Evolutionary conservation across 2,329 filamentous ascomycete species (phyloP).

Genomic region (Cladosporium halotolerans): DNA sequence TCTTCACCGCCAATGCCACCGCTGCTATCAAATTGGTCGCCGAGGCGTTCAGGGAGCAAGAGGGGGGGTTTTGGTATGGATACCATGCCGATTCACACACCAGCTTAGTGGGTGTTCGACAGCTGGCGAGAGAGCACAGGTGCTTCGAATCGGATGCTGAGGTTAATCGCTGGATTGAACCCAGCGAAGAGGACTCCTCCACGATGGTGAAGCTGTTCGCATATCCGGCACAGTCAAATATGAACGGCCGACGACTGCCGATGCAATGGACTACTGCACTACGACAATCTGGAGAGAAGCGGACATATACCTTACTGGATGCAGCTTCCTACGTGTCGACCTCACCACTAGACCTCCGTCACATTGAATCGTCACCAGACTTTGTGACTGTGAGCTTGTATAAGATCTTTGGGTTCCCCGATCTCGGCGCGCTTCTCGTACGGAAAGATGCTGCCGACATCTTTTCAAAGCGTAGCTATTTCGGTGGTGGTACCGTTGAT

Average conservation of each 20-base stretch:
- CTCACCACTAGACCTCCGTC: constrained; percentile 63
- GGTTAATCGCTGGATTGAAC: constrained; percentile 58
- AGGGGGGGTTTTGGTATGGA: constrained; percentile 68
- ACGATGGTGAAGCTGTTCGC: constrained; percentile 56
- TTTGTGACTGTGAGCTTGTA: constrained; percentile 86
- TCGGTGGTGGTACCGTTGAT: constrained; percentile 91
- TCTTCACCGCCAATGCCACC: constrained; percentile 90
- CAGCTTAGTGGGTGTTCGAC: constrained; percentile 71
- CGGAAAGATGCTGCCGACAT: constrained; percentile 64
- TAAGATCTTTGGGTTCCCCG: constrained; percentile 97
- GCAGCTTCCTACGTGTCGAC: constrained; percentile 77
- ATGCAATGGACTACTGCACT: constrained; percentile 52
- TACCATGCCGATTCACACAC: constrained; percentile 85
- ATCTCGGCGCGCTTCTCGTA: constrained; percentile 79
- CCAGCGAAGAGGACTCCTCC: constrained; percentile 11
- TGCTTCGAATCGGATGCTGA: constrained; percentile 62
- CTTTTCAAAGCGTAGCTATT: constrained; percentile 62
- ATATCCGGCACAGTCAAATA: constrained; percentile 87
- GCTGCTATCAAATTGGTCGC: constrained; percentile 81
- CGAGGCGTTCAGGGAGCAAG: constrained; percentile 65
- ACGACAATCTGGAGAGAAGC: neutral
- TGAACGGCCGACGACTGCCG: constrained; percentile 74
- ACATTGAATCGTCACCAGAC: constrained; percentile 61
- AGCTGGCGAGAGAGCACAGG: constrained; percentile 53
- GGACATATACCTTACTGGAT: constrained; percentile 66